Evolutionary conservation across 2,329 filamentous ascomycete species (phyloP).

Genomic region (Trichophyton simii): DNA sequence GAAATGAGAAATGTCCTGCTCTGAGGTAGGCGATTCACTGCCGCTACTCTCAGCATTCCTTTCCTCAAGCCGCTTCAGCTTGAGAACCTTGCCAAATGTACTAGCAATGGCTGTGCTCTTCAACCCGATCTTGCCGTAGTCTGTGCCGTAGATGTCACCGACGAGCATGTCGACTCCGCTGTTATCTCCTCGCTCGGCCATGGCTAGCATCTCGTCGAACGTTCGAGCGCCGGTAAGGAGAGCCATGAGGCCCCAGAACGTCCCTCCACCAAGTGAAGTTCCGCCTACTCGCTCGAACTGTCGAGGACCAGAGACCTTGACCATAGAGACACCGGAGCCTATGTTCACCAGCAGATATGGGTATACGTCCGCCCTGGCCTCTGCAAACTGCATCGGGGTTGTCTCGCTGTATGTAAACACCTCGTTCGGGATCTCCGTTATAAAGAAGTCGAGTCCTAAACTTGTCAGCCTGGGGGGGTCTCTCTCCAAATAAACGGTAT

Average conservation of each 20-base stretch:
- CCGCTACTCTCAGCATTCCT: slow-evolving; percentile 59
- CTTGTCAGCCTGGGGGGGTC: slow-evolving; percentile 4
- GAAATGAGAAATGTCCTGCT: slow-evolving; percentile 43
- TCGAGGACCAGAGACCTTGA: slow-evolving; percentile 85
- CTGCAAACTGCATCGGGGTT: slow-evolving; percentile 79
- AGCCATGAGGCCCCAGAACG: slow-evolving; percentile 86
- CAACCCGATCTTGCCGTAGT: slow-evolving; percentile 90
- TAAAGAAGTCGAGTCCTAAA: slow-evolving; percentile 90
- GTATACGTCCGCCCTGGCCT: slow-evolving; percentile 69
- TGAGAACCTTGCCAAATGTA: slow-evolving; percentile 93
- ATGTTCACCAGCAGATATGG: slow-evolving; percentile 98
- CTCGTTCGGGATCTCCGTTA: slow-evolving; percentile 90
- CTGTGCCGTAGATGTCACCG: slow-evolving; percentile 92
- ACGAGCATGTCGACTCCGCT: slow-evolving; percentile 90
- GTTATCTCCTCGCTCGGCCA: slow-evolving; percentile 87
- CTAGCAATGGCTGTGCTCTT: slow-evolving; percentile 93
- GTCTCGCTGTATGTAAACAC: slow-evolving; percentile 93
- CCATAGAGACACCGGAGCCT: slow-evolving; percentile 89
- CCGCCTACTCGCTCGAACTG: slow-evolving; percentile 85
- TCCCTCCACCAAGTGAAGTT: slow-evolving; percentile 90
- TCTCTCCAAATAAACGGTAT: too few species aligned
- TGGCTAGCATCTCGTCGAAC: slow-evolving; percentile 95
- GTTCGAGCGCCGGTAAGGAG: slow-evolving; percentile 82
- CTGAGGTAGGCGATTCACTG: slow-evolving; percentile 21
- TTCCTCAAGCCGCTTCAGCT: slow-evolving; percentile 77